Percentiles rank a stretch among this genome's conserved stretches.
phyloP scores from a whole-genome alignment of 129 eudicot species.

The Helichrysum umbraculigerum region DNA sequence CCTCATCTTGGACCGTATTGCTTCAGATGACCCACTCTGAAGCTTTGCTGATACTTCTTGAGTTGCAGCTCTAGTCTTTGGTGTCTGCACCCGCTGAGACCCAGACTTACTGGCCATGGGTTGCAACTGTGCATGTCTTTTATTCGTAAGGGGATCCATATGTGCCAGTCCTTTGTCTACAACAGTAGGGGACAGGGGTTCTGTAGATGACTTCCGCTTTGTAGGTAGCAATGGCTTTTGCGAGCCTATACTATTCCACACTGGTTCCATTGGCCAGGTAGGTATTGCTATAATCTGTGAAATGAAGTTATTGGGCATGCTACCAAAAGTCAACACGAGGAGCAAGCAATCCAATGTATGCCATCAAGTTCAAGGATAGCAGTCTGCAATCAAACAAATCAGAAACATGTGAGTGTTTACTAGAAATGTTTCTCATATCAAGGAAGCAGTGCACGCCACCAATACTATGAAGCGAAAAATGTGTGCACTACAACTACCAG shows the following conservation, averaged over 20 bases:
- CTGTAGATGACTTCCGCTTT: slow-evolving; percentile 59
- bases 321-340: neutral
- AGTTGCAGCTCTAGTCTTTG: slow-evolving; percentile 43
- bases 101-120: slow-evolving; percentile 40
- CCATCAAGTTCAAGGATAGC: slow-evolving; percentile 16
- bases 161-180: slow-evolving; percentile 54
- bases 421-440: neutral
- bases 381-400: slow-evolving; percentile 21
- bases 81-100: slow-evolving; percentile 44
- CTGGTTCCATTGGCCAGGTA: slow-evolving; percentile 32
- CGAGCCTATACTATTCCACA: slow-evolving; percentile 31
- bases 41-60: slow-evolving; percentile 42
- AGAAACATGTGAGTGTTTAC: slow-evolving; percentile 11
- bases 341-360: neutral
- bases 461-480: neutral
- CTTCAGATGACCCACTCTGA: slow-evolving; percentile 44
- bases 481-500: neutral
- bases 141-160: slow-evolving; percentile 26
- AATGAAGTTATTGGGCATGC: slow-evolving; percentile 46
- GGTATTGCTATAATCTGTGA: slow-evolving; percentile 35
- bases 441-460: neutral
- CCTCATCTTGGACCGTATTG: slow-evolving; percentile 77
- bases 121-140: slow-evolving; percentile 36
- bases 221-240: slow-evolving; percentile 41
- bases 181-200: slow-evolving; percentile 28